Evolutionary conservation across 345 rosid species (phyloP).

Genomic region (Syzygium aromaticum): DNA sequence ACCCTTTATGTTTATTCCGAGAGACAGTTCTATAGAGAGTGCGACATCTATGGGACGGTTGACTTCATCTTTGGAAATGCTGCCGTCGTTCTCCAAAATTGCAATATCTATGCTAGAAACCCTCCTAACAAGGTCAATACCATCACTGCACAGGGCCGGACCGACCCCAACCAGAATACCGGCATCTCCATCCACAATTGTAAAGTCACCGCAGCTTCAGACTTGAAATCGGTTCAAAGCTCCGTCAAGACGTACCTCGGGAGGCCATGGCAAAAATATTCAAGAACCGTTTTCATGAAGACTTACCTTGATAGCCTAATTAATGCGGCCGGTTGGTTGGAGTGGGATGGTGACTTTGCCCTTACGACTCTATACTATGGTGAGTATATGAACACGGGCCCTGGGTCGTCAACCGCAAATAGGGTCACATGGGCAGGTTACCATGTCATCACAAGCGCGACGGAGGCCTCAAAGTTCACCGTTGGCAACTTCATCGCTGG

Average conservation of each 20-base stretch:
- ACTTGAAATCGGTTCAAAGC: constrained; percentile 25
- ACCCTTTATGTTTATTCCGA: constrained; percentile 51
- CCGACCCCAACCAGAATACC: constrained; percentile 51
- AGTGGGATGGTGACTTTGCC: constrained; percentile 43
- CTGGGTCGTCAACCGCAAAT: constrained; percentile 25
- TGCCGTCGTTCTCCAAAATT: constrained; percentile 43
- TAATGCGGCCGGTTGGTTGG: constrained; percentile 38
- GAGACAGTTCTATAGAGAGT: constrained; percentile 52
- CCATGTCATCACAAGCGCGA: constrained; percentile 25
- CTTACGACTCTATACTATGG: constrained; percentile 40
- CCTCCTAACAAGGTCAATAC: constrained; percentile 35
- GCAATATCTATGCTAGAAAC: constrained; percentile 35
- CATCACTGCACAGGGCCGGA: constrained; percentile 41
- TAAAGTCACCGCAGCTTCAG: constrained; percentile 29
- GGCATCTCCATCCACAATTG: constrained; percentile 48
- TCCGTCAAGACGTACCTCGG: constrained; percentile 42
- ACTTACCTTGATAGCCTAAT: constrained; percentile 35
- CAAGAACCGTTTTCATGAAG: constrained; percentile 30
- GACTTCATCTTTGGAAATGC: constrained; percentile 66
- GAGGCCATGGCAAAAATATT: constrained; percentile 42
- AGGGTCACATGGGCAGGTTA: constrained; percentile 49
- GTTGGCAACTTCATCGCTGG: constrained; percentile 41
- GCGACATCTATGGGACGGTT: constrained; percentile 41
- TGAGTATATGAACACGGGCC: constrained; percentile 36
- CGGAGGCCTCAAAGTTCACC: constrained; percentile 32